Base-by-base conservation (phyloP, 345 rosid genomes). In the Syzygium oleosum region DNA sequence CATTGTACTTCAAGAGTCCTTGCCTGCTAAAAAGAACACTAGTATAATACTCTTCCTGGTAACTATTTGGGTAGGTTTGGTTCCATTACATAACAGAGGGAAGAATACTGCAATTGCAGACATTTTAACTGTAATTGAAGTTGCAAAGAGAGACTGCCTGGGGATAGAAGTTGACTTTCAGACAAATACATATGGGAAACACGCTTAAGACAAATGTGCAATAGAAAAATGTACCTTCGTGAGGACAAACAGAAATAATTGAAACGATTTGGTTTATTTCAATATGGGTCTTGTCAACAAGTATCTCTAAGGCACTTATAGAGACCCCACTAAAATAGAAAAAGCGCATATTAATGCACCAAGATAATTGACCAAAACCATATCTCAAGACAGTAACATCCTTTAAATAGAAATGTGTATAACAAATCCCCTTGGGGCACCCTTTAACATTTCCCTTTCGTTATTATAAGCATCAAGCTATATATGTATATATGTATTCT, bases 1-100 rank as follows among this genome's bases (percentile, higher is more conserved):
- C 95, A 95, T 85, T 93, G 92, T 88, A 65, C 91, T 87, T 94
- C 96, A 29, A 96, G 98, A 88, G 41, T 91, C 89, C 89, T 94
- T 25, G 89, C 90, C 98, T 96, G 34, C 23, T n/a, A 52, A 13
- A 85, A 87, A 78, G 41, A 52, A 73, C 23, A 56, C 61, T 56
- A 56, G 61, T 34, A 73, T 73, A 73, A 73, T 11, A 73, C 46
- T 34, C 49, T 7, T 27, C 25, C 38, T 19, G 80, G 80, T 34
- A 34, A 19, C 49, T 19, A 38, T 19, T 34, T 73, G 80, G 80
- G 46, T 34, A 73, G 80, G 80, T 34, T 73, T 34, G 46, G 80
- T 73, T 73, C 63, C 52, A 54, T 79, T 46, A 58, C 54, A 34
- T 73, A 73, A 73, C 14, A 10, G 43, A 31, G 80, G 49, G 80